Evolutionary conservation across 176 grass and related monocot species (phyloP).

Genomic region (Oryza brachyantha): DNA sequence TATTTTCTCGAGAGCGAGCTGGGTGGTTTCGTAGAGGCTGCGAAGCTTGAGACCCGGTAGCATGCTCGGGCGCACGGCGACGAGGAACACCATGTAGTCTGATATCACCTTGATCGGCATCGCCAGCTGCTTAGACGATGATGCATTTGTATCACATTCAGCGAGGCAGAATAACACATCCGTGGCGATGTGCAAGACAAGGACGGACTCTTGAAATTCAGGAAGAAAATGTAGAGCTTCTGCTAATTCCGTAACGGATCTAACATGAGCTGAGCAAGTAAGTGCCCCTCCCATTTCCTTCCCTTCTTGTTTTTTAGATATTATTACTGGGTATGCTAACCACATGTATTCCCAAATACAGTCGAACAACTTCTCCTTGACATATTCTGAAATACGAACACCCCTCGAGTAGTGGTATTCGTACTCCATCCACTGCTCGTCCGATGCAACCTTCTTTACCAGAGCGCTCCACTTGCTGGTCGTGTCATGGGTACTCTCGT

Average conservation of each 20-base stretch:
- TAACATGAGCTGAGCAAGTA: too few species aligned
- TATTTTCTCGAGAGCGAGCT: neutral
- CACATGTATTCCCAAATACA: neutral
- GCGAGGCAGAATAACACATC: neutral
- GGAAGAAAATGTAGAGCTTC: neutral
- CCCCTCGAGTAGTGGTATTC: neutral
- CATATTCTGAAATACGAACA: neutral
- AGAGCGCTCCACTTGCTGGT: fast-evolving
- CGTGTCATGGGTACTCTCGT: neutral
- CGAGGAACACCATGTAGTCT: conserved; percentile 4
- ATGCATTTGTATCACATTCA: neutral
- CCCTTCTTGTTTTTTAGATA: too few species aligned
- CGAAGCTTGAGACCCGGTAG: neutral
- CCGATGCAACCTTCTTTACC: neutral
- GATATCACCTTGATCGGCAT: neutral
- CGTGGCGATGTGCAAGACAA: conserved; percentile 9
- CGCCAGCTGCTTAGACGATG: neutral
- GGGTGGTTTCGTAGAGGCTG: neutral
- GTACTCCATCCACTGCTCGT: neutral
- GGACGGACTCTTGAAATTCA: neutral
- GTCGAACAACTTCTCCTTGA: neutral
- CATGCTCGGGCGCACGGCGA: neutral
- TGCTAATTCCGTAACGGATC: too few species aligned
- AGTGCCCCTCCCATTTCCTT: too few species aligned
- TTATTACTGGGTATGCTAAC: neutral